Base-by-base conservation (phyloP, 208 protist species). In the Leishmania lainsoni region DNA sequence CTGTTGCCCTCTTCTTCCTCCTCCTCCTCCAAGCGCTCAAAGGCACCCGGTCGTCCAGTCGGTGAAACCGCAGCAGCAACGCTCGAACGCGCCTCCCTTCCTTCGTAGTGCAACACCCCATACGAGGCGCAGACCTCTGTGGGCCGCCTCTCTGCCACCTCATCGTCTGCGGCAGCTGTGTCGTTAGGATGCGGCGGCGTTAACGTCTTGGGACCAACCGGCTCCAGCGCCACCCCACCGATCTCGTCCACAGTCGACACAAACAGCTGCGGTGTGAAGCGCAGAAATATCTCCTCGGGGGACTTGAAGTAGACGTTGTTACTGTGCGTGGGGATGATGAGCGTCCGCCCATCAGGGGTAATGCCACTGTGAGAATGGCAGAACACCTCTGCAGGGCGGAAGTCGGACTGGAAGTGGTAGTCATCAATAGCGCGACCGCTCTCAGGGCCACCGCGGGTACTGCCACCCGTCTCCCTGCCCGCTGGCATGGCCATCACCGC, bases 291-390 rank as follows among this genome's bases (percentile, higher is more conserved):
- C 54, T 89, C 86, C 81, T 94, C 90, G 2, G 89, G 80, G 12
- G 87, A 86, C 59, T 83, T 79, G 49, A 95, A 95, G 45, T 66
- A 79, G 10, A 86, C 78, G 56, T 72, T 80, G 80, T 90, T 95
- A 74, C 66, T 80, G 78, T 91, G 90, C n/a, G 91, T 94, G 0
- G 87, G 85, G 26, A 97, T 78, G 48, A 95, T 83, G 12, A 97
- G 83, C 16, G 90, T 92, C 52, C 69, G 83, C n/a, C 91, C 94
- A 72, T 92, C 90, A 12, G 73, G 73, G 29, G 89, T 86, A 75
- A 97, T 90, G 54, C 87, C 87, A 79, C 88, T 92, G 80, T 88
- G 85, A 12, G 84, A 80, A 71, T 89, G 88, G 72, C 83, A 92
- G 81, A 97, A 97, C 20, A 93, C 87, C 49, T 92, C 89, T 4